Evolutionary conservation across 1,284 basidiomycete genomes (phyloP).

Genomic region (Schizopora paradoxa): DNA sequence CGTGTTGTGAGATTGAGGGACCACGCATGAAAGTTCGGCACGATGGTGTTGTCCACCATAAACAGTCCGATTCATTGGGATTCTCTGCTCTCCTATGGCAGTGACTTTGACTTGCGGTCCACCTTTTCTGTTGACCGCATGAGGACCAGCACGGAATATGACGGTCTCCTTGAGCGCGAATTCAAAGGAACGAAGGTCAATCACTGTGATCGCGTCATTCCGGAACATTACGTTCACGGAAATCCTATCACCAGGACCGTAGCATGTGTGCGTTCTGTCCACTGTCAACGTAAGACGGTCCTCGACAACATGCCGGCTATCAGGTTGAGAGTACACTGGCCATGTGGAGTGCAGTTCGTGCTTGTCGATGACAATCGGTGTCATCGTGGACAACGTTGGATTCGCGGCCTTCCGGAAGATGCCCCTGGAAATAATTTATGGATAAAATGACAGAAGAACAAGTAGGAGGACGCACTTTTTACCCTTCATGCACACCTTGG

Average conservation of each 20-base stretch:
- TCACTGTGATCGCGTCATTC: slow-evolving; percentile 58
- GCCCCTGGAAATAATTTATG: slow-evolving; percentile 38
- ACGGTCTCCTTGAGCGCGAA: slow-evolving; percentile 72
- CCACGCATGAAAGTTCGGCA: slow-evolving; percentile 60
- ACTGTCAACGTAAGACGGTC: slow-evolving; percentile 71
- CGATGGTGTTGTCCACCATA: slow-evolving; percentile 66
- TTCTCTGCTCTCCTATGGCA: slow-evolving; percentile 58
- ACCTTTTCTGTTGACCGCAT: slow-evolving; percentile 46
- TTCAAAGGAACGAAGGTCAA: slow-evolving; percentile 75
- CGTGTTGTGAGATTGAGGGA: slow-evolving; percentile 67
- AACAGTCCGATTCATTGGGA: slow-evolving; percentile 64
- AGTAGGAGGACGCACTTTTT: slow-evolving; percentile 53
- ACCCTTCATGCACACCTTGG: slow-evolving; percentile 74
- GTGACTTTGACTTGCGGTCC: slow-evolving; percentile 50
- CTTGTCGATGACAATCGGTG: slow-evolving; percentile 78
- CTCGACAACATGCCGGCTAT: slow-evolving; percentile 59
- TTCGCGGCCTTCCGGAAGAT: slow-evolving; percentile 69
- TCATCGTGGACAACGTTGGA: slow-evolving; percentile 50
- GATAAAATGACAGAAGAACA: not conserved
- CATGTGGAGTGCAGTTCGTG: slow-evolving; percentile 86
- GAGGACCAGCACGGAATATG: slow-evolving; percentile 55
- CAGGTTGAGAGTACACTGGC: slow-evolving; percentile 79
- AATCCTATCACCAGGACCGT: slow-evolving; percentile 79
- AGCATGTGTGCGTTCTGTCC: slow-evolving; percentile 71
- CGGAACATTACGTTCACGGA: slow-evolving; percentile 64